Base-by-base conservation (phyloP, 257 asterid species). In the Ilex aquifolium region DNA sequence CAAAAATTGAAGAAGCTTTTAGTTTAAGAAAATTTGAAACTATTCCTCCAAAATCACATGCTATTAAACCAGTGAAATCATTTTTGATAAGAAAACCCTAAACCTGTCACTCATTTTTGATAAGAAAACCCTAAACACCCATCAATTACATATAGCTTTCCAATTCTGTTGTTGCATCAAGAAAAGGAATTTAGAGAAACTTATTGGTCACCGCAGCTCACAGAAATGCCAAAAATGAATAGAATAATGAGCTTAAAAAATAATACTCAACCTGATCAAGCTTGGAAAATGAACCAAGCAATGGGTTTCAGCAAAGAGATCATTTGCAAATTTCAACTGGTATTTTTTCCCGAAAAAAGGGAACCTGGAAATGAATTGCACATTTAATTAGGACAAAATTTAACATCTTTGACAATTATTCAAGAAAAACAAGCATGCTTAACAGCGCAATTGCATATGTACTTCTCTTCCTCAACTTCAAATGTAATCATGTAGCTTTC, bases 401-500 rank as follows among this genome's bases (percentile, higher is more conserved):
- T 60, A 65, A 54, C 16, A 55, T 53, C 65, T 70, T 56, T 39
- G 64, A 12, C 69, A 63, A 61, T 17, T 51, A 59, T 16, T 63
- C 69, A 68, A 65, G 44, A 44, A 44, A 64, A 66, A 12, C 17
- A 57, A 70, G 39, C 32, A 63, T 32, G 67, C 39, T 56, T 53
- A 32, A 56, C 13, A 2, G 53, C 49, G 66, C 36, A 65, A 60
- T 63, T 56, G 64, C 63, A 67, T 62, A 31, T 69, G 46, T 84
- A 91, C 97, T 92, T 92, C 82, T 92, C 98, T 76, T 89, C 98
- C 93, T 92, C 98, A 56, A 89, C 87, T 80, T 92, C 98, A 69
- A 92, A 92, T 60, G 96, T 87, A 57, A 92, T 89, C 87, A 79
- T 85, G 87, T 92, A 92, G 76, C 86, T 80, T 77, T 92, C 98